Evolutionary conservation across 1,284 basidiomycete genomes (phyloP), one percentile per base, ranked within the genome.

Genomic region (Farysia itapuensis): DNA sequence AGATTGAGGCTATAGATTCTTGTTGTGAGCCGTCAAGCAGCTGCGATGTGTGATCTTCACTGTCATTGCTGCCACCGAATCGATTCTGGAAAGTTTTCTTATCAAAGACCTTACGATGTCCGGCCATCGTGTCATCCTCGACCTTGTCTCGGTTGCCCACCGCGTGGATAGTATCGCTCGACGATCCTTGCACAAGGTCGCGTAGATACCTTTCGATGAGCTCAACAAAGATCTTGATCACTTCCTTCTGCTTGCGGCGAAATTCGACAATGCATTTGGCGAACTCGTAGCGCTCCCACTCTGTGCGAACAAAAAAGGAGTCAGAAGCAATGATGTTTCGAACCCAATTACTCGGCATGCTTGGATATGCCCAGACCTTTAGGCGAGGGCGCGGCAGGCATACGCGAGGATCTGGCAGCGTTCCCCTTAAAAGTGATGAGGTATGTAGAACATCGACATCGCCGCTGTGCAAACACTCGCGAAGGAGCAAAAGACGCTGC

Each of bases 201-300:
- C 34, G 57, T 39, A 50, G 42, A 46, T 46, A 60, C 2, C 43
- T 41, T 6, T 54, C 50, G 34, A 60, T 60, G 21, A 60, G 39
- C 20, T 50, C 45, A 19, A 53, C 58, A 0, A 61, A 43, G 20
- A 56, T 47, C 21, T 47, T 47, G 41, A 61, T 56, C 11, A 54
- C 39, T 3, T 45, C 70, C 71, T 77, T 78, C 9, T 77, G 77
- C 15, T 51, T 77, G 53, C 87, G 79, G 38, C 87, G 79, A 42
- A 93, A 75, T 69, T 92, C 88, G 1, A 91, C 83, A 1, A 92
- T 83, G 8, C 83, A 78, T 37, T 84, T 82, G 2, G 89, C 88
- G 74, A 91, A 81, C 30, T 84, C 82, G 74, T 92, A 96, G 50
- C 91, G 79, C 60, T 88, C 87, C 59, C 83, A 82, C 77, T 95